Conservation (phyloP, 106 monocot species). For the Apostasia ramifera region DNA sequence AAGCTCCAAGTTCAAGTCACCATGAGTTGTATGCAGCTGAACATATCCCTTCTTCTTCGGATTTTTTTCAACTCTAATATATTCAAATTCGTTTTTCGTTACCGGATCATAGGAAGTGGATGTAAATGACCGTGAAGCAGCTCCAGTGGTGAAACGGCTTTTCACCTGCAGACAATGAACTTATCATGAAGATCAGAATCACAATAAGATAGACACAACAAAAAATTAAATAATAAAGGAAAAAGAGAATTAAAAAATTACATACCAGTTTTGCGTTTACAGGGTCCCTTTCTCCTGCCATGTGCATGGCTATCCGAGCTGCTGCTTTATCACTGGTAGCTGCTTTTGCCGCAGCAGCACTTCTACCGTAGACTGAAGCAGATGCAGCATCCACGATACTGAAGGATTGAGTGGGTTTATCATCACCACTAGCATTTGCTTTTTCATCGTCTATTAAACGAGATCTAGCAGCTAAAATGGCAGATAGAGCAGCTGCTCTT, state of each 20-base stretch:
- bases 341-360: constrained; percentile 86
- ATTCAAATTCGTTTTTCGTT: constrained; percentile 91
- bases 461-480: constrained; percentile 64
- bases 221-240: background rate
- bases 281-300: constrained; percentile 85
- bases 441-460: constrained; percentile 56
- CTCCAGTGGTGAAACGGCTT: constrained; percentile 83
- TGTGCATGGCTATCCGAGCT: constrained; percentile 85
- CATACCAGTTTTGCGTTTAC: constrained; percentile 90
- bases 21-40: constrained; percentile 94
- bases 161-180: constrained; percentile 56
- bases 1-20: constrained; percentile 85
- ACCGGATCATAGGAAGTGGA: constrained; percentile 96
- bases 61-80: constrained; percentile 85
- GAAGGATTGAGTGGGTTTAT: constrained; percentile 48
- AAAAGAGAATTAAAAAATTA: background rate
- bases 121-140: constrained; percentile 92
- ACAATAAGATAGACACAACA: background rate
- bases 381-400: constrained; percentile 99
- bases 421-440: constrained; percentile 38
- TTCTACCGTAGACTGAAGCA: constrained; percentile 89
- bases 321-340: constrained; percentile 77
- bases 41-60: constrained; percentile 97
- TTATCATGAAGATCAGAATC: background rate
- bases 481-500: constrained; percentile 90